Conservation (phyloP, 805 yeast genomes). For the Teunomyces tritomae region DNA sequence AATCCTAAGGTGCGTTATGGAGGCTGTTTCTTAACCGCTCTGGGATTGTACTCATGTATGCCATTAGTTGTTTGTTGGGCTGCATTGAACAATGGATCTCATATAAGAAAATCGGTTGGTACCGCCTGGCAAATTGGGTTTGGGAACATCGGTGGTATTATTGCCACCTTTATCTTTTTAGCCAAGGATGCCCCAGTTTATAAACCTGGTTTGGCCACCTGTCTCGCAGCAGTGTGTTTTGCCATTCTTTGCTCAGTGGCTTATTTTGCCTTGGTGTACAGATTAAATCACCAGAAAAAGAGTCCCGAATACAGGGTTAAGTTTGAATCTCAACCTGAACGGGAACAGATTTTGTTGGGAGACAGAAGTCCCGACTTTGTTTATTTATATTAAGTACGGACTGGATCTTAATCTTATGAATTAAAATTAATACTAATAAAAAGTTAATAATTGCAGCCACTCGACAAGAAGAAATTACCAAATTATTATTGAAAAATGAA, state of each 20-base stretch:
- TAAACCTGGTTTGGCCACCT: conserved; percentile 50
- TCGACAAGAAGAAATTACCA: too few relatives aligned
- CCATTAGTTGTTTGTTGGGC: conserved; percentile 71
- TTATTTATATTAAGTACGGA: conserved; percentile 27
- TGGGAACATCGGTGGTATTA: conserved; percentile 72
- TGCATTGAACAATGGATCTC: conserved; percentile 61
- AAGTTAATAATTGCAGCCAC: background rate
- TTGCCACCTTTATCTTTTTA: conserved; percentile 57
- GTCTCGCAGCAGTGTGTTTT: conserved; percentile 48
- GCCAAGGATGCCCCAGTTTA: conserved; percentile 58
- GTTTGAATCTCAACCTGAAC: conserved; percentile 23
- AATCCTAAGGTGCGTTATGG: conserved; percentile 49
- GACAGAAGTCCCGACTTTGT: conserved; percentile 37
- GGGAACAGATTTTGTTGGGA: conserved; percentile 34
- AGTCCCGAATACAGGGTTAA: conserved; percentile 24
- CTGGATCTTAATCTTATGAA: background rate
- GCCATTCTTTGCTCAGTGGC: conserved; percentile 31
- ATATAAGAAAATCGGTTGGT: conserved; percentile 55
- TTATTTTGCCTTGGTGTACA: conserved; percentile 30
- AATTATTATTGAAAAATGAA: too few relatives aligned
- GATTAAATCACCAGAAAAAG: conserved; percentile 21
- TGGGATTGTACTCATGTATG: conserved; percentile 63
- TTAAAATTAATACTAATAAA: background rate
- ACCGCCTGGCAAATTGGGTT: conserved; percentile 66
- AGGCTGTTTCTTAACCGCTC: conserved; percentile 59